These are phyloP conservation scores for Coniochaeta sp. DNA, from an alignment of 2,329 filamentous ascomycete species.

Conservation along the genomic window DNA sequence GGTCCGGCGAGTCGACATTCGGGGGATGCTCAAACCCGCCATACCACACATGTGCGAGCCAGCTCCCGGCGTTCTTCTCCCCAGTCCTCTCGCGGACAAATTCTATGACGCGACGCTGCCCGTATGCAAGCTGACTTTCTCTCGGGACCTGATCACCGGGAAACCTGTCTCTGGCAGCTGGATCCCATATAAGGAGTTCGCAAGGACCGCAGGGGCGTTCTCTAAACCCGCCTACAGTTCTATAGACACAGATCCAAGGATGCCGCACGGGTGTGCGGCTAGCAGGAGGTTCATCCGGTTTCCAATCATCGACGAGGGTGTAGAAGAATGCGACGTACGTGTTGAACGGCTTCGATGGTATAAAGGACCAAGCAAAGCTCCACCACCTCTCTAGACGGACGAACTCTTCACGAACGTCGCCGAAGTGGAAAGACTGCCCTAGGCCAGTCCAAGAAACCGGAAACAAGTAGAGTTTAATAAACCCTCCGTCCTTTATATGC, in stretches of 20 bases:
- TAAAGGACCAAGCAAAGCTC: constrained; percentile 15
- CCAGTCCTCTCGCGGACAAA: constrained; percentile 22
- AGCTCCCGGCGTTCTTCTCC: constrained; percentile 21
- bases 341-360: constrained; percentile 14
- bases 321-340: constrained; percentile 42
- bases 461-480: constrained; percentile 22
- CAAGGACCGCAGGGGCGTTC: constrained; percentile 24
- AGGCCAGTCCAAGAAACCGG: constrained; percentile 33
- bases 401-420: constrained; percentile 16
- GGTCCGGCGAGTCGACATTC: constrained; percentile 15
- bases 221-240: constrained; percentile 22
- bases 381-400: constrained; percentile 23
- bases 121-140: constrained; percentile 30
- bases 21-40: constrained; percentile 23
- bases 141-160: constrained; percentile 9
- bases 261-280: constrained; percentile 21
- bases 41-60: constrained; percentile 37
- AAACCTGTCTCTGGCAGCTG: constrained; percentile 19
- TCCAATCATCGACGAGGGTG: constrained; percentile 32
- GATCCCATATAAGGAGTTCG: constrained; percentile 51
- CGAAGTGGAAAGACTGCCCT: constrained; percentile 28
- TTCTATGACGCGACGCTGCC: constrained; percentile 37
- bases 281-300: constrained; percentile 12
- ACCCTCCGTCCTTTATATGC: neutral
- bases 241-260: constrained; percentile 44